Base-by-base conservation (phyloP, 768 basidiomycete genomes). In the Tylopilus sp. region DNA sequence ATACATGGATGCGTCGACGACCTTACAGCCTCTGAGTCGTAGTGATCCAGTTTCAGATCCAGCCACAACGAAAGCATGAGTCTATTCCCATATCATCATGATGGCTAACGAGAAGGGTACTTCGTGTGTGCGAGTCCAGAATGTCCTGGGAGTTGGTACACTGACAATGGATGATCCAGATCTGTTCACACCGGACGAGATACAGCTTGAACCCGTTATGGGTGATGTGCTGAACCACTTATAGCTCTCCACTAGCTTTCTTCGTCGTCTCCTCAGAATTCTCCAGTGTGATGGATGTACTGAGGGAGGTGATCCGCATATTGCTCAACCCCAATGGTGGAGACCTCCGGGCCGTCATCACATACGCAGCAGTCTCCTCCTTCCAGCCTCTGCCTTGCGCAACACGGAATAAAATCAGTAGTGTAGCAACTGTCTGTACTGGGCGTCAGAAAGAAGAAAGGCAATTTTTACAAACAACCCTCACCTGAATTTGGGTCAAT, bases 401-500 rank as follows among this genome's bases (percentile, higher is more conserved):
- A 17, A 54, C 53, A 6, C 53, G 53, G 21, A 54, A 54, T 48
- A 54, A 40, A 41, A 54, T 54, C 1, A 54, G 33, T 4, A 54
- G 28, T 11, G 53, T 52, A 11, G 53, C 48, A 13, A 54, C 53
- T 4, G 50, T 52, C 53, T 54, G 28, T 17, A 22, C 10, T 14
- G 3, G 19, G 11, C 8, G 11, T 54, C 14, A 54, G 33, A 28
- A n/a, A n/a, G n/a, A 29, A 13, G 7, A 30, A 14, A 17, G 25
- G 7, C 17, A 19, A 21, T 7, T 6, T 17, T 7, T 17, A n/a
- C 17, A 1, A 41, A 38, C 16, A 3, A n/a, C 9, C 8, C 45
- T 52, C 6, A 64, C 72, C 63, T 71, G 69, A 21, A 64, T 50
- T 28, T 67, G 68, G 3, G 48, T 63, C 22, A 74, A 50, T 3